A percentile compares a stretch with the other conserved stretches of the same genome.
Evolutionary conservation across 352 stramenopile genomes (phyloP).

Genomic region (Saprolegnia parasitica): DNA sequence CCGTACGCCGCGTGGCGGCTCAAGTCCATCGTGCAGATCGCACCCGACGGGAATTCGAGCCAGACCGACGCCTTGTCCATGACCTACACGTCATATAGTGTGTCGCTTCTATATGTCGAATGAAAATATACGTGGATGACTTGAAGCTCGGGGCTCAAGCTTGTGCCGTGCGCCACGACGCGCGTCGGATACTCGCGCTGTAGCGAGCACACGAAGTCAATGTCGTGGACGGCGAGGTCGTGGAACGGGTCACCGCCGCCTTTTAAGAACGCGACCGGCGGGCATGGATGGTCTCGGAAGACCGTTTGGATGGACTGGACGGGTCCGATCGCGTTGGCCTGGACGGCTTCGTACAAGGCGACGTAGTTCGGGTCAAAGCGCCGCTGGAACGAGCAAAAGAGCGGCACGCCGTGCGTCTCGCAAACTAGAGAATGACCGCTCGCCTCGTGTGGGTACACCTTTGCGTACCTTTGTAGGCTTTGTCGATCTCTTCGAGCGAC

Average conservation of each 20-base stretch:
- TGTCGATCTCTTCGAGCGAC: constrained; percentile 55
- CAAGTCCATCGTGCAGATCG: constrained; percentile 86
- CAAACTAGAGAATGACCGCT: constrained; percentile 38
- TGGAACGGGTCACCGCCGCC: constrained; percentile 86
- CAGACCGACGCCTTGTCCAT: constrained; percentile 84
- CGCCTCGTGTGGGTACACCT: background rate
- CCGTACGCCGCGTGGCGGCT: constrained; percentile 82
- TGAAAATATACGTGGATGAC: constrained; percentile 38
- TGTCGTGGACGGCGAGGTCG: constrained; percentile 88
- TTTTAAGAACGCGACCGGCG: constrained; percentile 84
- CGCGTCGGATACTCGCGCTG: constrained; percentile 68
- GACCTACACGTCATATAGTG: constrained; percentile 27
- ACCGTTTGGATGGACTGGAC: constrained; percentile 80
- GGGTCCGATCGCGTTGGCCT: constrained; percentile 50
- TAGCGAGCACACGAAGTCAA: constrained; percentile 85
- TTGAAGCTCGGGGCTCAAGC: constrained; percentile 59
- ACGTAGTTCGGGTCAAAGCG: constrained; percentile 88
- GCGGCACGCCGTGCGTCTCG: constrained; percentile 42
- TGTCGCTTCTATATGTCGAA: background rate
- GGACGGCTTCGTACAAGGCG: constrained; percentile 31
- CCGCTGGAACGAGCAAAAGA: constrained; percentile 90
- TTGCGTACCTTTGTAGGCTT: constrained; percentile 38
- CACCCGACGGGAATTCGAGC: constrained; percentile 63
- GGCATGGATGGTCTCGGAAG: constrained; percentile 87
- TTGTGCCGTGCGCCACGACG: constrained; percentile 82